A percentile compares a stretch with the other conserved stretches of the same genome.
Conservation (phyloP, 148 eudicot genomes). For the Camellia granthamiana region DNA sequence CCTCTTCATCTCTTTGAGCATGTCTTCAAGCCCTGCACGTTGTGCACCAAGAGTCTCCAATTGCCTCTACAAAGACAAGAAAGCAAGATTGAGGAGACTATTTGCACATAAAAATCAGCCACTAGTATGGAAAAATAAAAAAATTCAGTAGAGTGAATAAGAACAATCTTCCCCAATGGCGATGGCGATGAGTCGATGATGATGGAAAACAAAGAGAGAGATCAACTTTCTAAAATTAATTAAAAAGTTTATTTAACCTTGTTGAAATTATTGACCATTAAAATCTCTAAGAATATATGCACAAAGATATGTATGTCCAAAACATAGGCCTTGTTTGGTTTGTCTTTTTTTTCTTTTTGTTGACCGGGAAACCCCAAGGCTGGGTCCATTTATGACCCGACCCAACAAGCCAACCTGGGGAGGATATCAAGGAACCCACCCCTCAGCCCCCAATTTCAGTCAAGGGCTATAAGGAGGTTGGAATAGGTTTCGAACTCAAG, state of each 20-base stretch:
- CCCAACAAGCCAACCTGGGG: no score
- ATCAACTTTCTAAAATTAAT: neutral
- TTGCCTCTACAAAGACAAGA: conserved; percentile 66
- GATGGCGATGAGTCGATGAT: neutral
- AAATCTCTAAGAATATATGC: neutral
- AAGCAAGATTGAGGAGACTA: conserved; percentile 9
- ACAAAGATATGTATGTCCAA: neutral
- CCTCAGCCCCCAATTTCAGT: no score
- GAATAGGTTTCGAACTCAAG: no score
- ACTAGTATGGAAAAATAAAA: neutral
- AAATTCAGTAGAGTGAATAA: neutral
- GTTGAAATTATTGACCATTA: neutral
- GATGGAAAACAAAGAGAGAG: neutral
- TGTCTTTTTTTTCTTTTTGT: no score
- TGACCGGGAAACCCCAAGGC: no score
- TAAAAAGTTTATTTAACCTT: neutral
- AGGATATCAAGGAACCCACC: no score
- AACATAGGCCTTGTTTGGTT: neutral
- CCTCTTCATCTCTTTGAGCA: conserved; percentile 98
- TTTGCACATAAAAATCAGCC: neutral
- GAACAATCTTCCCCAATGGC: neutral
- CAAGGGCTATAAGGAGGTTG: no score
- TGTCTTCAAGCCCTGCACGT: conserved; percentile 97
- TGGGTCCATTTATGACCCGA: no score
- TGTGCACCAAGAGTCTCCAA: conserved; percentile 91